These are phyloP conservation scores for Biscogniauxia marginata DNA, from an alignment of 2,329 filamentous ascomycete species.

Conservation along the genomic window DNA sequence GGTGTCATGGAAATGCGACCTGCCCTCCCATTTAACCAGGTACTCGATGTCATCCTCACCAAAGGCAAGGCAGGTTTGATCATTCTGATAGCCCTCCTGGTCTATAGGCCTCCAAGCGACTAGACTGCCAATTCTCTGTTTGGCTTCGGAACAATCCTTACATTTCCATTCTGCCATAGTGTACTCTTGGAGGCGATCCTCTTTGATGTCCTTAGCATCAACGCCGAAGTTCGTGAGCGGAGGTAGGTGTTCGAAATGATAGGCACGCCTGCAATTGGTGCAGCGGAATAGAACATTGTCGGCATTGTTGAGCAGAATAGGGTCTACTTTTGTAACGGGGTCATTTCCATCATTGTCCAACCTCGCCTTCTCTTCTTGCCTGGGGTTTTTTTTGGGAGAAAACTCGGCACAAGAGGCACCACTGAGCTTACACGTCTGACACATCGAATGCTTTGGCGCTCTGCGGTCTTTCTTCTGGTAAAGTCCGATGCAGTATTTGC, in stretches of 20 bases:
- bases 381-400: conserved; percentile 66
- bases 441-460: conserved; percentile 69
- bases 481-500: conserved; percentile 75
- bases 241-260: conserved; percentile 82
- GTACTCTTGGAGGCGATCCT: conserved; percentile 71
- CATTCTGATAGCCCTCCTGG: conserved; percentile 52
- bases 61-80: conserved; percentile 54
- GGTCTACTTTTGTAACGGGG: conserved; percentile 65
- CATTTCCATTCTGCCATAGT: conserved; percentile 70
- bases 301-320: conserved; percentile 68
- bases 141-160: conserved; percentile 66
- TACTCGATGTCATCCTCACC: conserved; percentile 84
- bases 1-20: conserved; percentile 76
- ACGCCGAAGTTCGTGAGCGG: conserved; percentile 37
- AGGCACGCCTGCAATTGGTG: conserved; percentile 69
- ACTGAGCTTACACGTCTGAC: conserved; percentile 65
- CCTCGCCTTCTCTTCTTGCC: conserved; percentile 80
- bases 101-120: conserved; percentile 83
- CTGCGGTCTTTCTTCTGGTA: conserved; percentile 65
- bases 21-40: conserved; percentile 79
- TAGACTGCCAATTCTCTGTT: conserved; percentile 69
- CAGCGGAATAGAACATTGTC: conserved; percentile 84
- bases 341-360: conserved; percentile 77
- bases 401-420: conserved; percentile 75
- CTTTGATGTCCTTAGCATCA: conserved; percentile 49